These are phyloP conservation scores for Wickerhamiella australiensis DNA, from an alignment of 805 yeast genomes.

Conservation along the genomic window DNA sequence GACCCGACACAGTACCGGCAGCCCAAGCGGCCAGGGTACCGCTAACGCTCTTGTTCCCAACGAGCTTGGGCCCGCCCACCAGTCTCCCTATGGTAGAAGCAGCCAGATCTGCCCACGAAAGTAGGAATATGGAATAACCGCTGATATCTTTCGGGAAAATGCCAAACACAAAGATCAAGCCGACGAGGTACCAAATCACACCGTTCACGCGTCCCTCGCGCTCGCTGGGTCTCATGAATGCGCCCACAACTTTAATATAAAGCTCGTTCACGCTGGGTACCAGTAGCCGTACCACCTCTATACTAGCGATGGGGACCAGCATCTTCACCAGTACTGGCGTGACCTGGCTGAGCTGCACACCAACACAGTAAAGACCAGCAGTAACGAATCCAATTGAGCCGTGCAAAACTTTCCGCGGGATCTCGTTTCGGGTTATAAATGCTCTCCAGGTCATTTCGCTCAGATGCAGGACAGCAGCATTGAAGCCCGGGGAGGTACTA, in stretches of 20 bases:
- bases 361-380: conserved; percentile 54
- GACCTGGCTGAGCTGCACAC: conserved; percentile 45
- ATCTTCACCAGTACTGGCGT: conserved; percentile 46
- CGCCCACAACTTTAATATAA: conserved; percentile 60
- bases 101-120: conserved; percentile 96
- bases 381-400: conserved; percentile 81
- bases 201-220: conserved; percentile 59
- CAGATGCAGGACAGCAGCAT: background rate
- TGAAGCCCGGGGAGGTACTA: background rate
- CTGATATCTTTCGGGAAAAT: conserved; percentile 71
- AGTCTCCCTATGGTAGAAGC: conserved; percentile 92
- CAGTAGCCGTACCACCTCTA: conserved; percentile 59
- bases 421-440: conserved; percentile 52
- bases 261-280: conserved; percentile 48
- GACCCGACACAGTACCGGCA: conserved; percentile 57
- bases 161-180: conserved; percentile 57
- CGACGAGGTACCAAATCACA: conserved; percentile 74
- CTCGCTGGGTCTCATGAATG: conserved; percentile 76
- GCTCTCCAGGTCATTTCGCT: background rate
- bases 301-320: conserved; percentile 42
- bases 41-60: conserved; percentile 69
- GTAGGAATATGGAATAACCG: conserved; percentile 58
- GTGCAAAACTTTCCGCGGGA: conserved; percentile 80
- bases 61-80: conserved; percentile 64
- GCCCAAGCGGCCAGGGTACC: conserved; percentile 81